A percentile compares a stretch with the other conserved stretches of the same genome.
phyloP scores from a whole-genome alignment of 2,329 filamentous ascomycete species.

The Emydomyces testavorans region DNA sequence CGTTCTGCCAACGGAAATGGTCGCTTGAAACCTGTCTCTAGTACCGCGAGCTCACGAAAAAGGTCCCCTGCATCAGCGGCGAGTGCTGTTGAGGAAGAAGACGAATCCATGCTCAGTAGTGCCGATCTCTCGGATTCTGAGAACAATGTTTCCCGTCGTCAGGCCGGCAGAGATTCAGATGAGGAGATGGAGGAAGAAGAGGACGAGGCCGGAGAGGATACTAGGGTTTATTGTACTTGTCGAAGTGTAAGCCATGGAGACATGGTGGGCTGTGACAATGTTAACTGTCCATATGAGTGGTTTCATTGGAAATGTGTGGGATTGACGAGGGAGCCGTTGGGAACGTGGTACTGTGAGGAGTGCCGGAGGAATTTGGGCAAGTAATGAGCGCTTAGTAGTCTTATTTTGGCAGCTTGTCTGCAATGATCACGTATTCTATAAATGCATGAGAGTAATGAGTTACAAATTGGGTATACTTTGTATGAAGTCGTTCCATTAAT shows the following conservation, averaged over 20 bases:
- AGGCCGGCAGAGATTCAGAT: conserved; percentile 23
- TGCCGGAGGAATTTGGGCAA: conserved; percentile 36
- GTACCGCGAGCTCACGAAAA: conserved; percentile 25
- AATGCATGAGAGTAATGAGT: not conserved
- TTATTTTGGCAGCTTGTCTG: not conserved
- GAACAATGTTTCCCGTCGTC: conserved; percentile 23
- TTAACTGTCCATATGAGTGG: conserved; percentile 53
- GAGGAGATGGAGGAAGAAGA: conserved; percentile 38
- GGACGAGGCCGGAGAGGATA: conserved; percentile 45
- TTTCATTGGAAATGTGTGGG: conserved; percentile 56
- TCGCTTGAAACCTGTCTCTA: conserved; percentile 24
- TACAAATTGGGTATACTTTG: no score
- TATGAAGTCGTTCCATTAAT: no score
- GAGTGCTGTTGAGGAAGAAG: conserved; percentile 35
- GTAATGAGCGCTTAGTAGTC: conserved; percentile 13
- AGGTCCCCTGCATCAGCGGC: conserved; percentile 33
- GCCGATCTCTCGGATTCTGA: conserved; percentile 40
- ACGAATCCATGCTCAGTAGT: conserved; percentile 44
- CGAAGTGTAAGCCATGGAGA: conserved; percentile 54
- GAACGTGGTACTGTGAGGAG: conserved; percentile 47
- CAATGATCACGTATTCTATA: not conserved
- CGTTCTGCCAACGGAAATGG: conserved; percentile 33
- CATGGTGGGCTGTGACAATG: conserved; percentile 58
- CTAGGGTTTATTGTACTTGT: conserved; percentile 55
- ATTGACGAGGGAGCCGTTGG: conserved; percentile 47